phyloP scores from a whole-genome alignment of 208 protist species.

The Acanthamoeba culbertsoni region DNA sequence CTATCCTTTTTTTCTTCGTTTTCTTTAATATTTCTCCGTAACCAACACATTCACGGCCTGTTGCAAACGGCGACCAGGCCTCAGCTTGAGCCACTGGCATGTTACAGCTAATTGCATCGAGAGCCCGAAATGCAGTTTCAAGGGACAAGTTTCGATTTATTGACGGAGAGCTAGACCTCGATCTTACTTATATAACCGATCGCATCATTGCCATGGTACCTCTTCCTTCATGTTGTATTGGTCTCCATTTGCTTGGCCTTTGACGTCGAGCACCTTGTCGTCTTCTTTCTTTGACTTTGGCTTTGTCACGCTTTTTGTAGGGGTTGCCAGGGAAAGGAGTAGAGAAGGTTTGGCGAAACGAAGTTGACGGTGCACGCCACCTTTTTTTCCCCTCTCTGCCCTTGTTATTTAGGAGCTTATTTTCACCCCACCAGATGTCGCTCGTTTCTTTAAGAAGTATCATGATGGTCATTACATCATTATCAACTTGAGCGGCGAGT shows the following conservation, averaged over 20 bases:
- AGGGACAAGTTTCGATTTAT: conserved; percentile 86
- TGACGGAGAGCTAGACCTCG: conserved; percentile 87
- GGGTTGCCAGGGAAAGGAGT: neutral
- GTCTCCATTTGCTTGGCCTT: too few species aligned
- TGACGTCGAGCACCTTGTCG: too few species aligned
- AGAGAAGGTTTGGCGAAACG: conserved; percentile 26
- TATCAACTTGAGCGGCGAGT: conserved; percentile 28
- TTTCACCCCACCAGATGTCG: neutral
- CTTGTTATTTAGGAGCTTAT: neutral
- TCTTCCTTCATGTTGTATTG: too few species aligned
- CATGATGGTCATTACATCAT: neutral
- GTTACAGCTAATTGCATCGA: neutral
- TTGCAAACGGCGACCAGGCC: neutral
- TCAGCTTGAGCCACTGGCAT: neutral
- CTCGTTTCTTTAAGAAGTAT: conserved; percentile 37
- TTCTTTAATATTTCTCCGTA: neutral
- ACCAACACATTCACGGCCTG: neutral
- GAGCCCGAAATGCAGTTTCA: conserved; percentile 71
- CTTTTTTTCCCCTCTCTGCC: neutral
- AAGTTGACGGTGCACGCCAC: neutral
- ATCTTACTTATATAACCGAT: conserved; percentile 91
- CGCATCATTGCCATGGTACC: conserved; percentile 66
- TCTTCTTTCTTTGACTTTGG: neutral
- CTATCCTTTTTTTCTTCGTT: neutral
- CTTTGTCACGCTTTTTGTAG: conserved; percentile 43